Evolutionary conservation across 768 basidiomycete genomes (phyloP).

Genomic region (Kockovaella imperatae): DNA sequence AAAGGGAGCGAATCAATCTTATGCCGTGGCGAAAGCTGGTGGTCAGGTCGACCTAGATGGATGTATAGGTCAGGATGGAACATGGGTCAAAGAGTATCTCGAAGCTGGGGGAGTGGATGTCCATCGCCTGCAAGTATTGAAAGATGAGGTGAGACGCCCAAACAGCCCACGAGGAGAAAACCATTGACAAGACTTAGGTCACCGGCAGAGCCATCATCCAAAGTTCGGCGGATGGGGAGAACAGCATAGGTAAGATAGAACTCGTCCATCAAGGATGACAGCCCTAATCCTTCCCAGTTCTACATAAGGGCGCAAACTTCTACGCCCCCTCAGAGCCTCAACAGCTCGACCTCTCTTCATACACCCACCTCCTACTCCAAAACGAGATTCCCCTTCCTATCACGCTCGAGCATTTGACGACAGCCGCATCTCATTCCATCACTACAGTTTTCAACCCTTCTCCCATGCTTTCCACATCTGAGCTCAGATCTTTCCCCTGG

Average conservation of each 20-base stretch:
- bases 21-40: slow-evolving; percentile 42
- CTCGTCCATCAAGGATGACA: neutral
- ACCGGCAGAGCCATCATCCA: slow-evolving; percentile 49
- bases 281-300: slow-evolving; percentile 20
- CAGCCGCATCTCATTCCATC: slow-evolving; percentile 14
- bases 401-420: slow-evolving; percentile 34
- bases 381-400: slow-evolving; percentile 47
- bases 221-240: slow-evolving; percentile 45
- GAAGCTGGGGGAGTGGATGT: slow-evolving; percentile 36
- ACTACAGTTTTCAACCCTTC: slow-evolving; percentile 47
- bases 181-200: slow-evolving; percentile 16
- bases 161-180: neutral
- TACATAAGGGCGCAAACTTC: slow-evolving; percentile 43
- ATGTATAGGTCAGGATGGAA: slow-evolving; percentile 40
- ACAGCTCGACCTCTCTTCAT: slow-evolving; percentile 35
- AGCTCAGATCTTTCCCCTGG: slow-evolving; percentile 45
- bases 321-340: slow-evolving; percentile 14
- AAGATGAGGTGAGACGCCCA: slow-evolving; percentile 25
- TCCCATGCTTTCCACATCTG: slow-evolving; percentile 43
- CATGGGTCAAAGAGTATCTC: slow-evolving; percentile 35
- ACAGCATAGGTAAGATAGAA: slow-evolving; percentile 45
- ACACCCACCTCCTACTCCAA: slow-evolving; percentile 46
- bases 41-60: slow-evolving; percentile 41
- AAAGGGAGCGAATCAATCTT: slow-evolving; percentile 49
- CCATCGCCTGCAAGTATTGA: slow-evolving; percentile 16